Evolutionary conservation across 257 asterid genomes (phyloP), one percentile per base, ranked within the genome.

Genomic region (Solanum rostratum): DNA sequence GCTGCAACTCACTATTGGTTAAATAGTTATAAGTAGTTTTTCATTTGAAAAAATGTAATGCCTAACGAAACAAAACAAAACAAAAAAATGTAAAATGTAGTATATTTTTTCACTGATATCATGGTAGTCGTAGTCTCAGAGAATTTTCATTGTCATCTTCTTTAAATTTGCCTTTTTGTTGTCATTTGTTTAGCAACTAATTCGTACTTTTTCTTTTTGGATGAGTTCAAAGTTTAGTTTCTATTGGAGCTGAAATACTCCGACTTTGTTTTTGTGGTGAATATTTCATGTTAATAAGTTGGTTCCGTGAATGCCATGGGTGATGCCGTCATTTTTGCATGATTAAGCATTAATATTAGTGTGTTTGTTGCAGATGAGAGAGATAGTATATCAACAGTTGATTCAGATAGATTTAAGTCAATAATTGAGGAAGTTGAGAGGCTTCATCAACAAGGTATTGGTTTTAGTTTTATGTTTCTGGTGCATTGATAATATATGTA

Each of bases 371-470:
- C 97, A 97, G 99, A 95, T 85, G 97, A 91, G 83, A 91, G 90
- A 85, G 99, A 95, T 86, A 97, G 92, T 88, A 60, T 97, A n/a
- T 89, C 93, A 6, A 90, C 85, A 83, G 91, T 85, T 84, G 95
- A 92, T 85, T 94, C 97, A 0, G 89, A 90, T 45, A 93, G 89
- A 86, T 94, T 97, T 86, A 90, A 88, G 69, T 82, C 97, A 19
- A 90, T 95, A 81, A 87, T 97, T 79, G 92, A 93, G 80, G 98
- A 94, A 91, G 98, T 89, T 59, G 98, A 97, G 71, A 88, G 53
- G 88, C 87, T 97, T 91, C 97, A 97, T 85, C 91, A 89, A 86
- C 93, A 85, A 88, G 99, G 99, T 97, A 94, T 43, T 27, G 68
- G 88, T 69, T 53, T 15, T 50, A 70, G 27, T 43, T 20, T 84